Base-by-base conservation (phyloP, 495 filamentous ascomycete genomes). In the Penicillium longicatenatum region DNA sequence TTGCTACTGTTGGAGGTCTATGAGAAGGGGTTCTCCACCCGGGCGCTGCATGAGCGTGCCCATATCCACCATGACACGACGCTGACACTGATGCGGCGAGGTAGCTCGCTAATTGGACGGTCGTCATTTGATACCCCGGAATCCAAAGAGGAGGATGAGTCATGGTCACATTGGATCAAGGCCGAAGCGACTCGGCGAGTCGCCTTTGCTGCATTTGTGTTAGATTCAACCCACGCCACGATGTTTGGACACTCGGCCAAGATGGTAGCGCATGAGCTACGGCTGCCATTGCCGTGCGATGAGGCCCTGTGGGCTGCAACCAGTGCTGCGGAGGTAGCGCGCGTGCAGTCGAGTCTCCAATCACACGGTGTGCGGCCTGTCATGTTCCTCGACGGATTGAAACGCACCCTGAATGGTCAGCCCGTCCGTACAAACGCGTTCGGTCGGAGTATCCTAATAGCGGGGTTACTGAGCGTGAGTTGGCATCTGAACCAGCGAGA, bases 401-500 rank as follows among this genome's bases (percentile, higher is more conserved):
- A 96, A 72, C 85, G 88, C 54, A 97, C 93, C 1, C 78, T 98
- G 14, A 95, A 92, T 59, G 87, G 86, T 17, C 88, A 97, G 54
- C 84, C 84, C 43, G 94, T 98, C 21, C 84, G 89, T 57, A 98
- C 94, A 4, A 97, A 97, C 68, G 85, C 91, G 6, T 98, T 98
- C 70, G 94, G 94, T 5, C 85, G 94, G n/a, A 94, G 87, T 4
- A 93, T 97, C 50, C 81, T 98, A 50, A 97, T 98, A 92, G 89
- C 93, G 16, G 94, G 94, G 1, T 71, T 98, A 52, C 79, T 98
- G 22, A 96, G 90, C 63, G 91, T 98, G 35, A 92, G 88, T 73
- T 98, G 92, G 91, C 94, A 98, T 72, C 91, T 98, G 86, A 96
- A 97, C 71, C 93, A 98, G 72, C 83, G 93, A 56, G 94, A 98